phyloP scores from a whole-genome alignment of 345 rosid species.

The Gossypium anomalum region DNA sequence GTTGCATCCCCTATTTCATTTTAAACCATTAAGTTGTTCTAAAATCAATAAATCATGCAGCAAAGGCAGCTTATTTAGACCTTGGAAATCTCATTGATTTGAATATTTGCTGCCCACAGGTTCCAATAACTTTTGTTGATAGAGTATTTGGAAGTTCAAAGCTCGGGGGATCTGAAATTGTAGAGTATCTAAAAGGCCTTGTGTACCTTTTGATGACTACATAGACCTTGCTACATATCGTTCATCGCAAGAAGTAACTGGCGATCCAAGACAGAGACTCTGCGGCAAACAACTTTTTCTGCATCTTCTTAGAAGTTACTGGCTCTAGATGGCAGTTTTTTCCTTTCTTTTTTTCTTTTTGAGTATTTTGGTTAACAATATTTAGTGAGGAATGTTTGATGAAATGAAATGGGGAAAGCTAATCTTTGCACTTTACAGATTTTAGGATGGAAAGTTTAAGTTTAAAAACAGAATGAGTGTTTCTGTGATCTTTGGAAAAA shows the following conservation, averaged over 20 bases:
- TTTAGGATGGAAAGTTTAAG: no score
- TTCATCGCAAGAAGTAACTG: neutral
- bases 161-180: conserved; percentile 97
- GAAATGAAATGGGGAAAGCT: no score
- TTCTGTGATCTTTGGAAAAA: no score
- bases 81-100: neutral
- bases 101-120: conserved; percentile 40
- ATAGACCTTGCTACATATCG: conserved; percentile 10
- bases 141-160: conserved; percentile 94
- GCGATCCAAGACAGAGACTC: neutral
- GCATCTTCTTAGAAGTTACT: neutral
- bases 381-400: neutral
- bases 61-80: neutral
- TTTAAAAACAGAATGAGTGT: no score
- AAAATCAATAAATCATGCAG: neutral
- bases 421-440: no score
- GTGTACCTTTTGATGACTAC: conserved; percentile 78
- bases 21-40: neutral
- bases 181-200: conserved; percentile 90
- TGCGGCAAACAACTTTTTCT: neutral
- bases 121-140: conserved; percentile 85
- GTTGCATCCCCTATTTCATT: neutral
- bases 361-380: neutral
- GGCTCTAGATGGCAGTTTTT: neutral
- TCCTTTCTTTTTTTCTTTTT: neutral